Percentiles rank a stretch among this genome's conserved stretches.
These are phyloP conservation scores for Picea glauca DNA, from an alignment of 75 land plant genomes.

Conservation along the genomic window DNA sequence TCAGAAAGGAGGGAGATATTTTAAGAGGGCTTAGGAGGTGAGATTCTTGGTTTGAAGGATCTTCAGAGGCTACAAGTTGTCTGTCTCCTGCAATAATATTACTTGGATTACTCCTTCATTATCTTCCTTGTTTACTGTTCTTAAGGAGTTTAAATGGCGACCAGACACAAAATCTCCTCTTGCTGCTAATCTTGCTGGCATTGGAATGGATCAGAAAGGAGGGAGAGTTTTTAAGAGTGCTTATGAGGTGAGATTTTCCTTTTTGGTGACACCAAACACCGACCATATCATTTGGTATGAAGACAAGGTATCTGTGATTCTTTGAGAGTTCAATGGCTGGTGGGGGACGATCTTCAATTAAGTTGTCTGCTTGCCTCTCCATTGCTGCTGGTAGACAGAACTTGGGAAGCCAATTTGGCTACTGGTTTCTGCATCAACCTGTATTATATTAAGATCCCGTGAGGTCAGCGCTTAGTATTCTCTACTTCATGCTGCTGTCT, in stretches of 20 bases:
- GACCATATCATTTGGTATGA: too few species aligned
- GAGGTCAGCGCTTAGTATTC: too few species aligned
- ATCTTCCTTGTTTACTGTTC: conserved; percentile 47
- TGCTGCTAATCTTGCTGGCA: conserved; percentile 47
- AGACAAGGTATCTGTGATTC: too few species aligned
- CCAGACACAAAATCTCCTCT: conserved; percentile 82
- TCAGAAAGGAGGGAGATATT: conserved; percentile 76
- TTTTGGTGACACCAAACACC: too few species aligned
- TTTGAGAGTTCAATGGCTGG: too few species aligned
- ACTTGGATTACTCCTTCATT: conserved; percentile 65
- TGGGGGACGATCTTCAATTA: too few species aligned
- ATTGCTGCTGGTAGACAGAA: too few species aligned
- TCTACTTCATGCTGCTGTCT: too few species aligned
- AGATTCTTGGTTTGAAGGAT: conserved; percentile 46
- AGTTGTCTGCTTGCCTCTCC: too few species aligned
- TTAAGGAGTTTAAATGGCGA: conserved; percentile 91
- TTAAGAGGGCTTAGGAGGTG: conserved; percentile 34
- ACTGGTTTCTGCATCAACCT: too few species aligned
- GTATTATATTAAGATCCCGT: too few species aligned
- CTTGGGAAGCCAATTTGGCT: too few species aligned
- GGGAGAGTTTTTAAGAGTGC: conserved; percentile 64
- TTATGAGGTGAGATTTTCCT: conserved; percentile 18
- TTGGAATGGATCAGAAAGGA: conserved; percentile 85
- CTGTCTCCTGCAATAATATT: conserved; percentile 71
- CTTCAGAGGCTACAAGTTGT: conserved; percentile 65